Conservation (phyloP, 352 stramenopile species). For the Globisporangium uncinulatum region DNA sequence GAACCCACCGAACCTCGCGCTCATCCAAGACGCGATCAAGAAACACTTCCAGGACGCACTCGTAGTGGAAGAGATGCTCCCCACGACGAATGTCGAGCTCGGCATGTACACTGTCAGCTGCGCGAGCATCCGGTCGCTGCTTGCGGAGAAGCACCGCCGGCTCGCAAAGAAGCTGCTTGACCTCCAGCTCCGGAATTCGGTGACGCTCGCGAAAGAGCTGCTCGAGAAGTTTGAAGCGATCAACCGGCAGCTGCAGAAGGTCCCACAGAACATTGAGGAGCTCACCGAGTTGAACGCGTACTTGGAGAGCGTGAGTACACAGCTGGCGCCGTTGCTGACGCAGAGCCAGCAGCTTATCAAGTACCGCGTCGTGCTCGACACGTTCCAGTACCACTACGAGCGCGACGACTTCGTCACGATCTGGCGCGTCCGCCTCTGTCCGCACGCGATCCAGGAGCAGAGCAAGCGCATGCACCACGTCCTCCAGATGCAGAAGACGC, state of each 20-base stretch:
- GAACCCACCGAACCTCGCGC: slow-evolving; percentile 57
- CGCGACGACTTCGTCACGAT: slow-evolving; percentile 87
- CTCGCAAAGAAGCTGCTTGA: slow-evolving; percentile 72
- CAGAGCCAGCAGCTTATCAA: slow-evolving; percentile 79
- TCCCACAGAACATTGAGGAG: slow-evolving; percentile 90
- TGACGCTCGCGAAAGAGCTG: slow-evolving; percentile 59
- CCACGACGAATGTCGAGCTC: slow-evolving; percentile 63
- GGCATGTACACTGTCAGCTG: slow-evolving; percentile 83
- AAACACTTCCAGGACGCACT: slow-evolving; percentile 61
- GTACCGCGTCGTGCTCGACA: slow-evolving; percentile 70
- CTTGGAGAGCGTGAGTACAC: slow-evolving; percentile 59
- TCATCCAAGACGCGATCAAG: slow-evolving; percentile 76
- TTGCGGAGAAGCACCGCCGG: slow-evolving; percentile 77
- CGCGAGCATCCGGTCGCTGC: slow-evolving; percentile 45
- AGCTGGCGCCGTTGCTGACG: slow-evolving; percentile 58
- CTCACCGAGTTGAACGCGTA: slow-evolving; percentile 86
- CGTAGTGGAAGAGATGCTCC: slow-evolving; percentile 51
- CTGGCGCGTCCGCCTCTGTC: slow-evolving; percentile 84
- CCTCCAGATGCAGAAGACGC: slow-evolving; percentile 74
- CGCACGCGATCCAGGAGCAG: slow-evolving; percentile 86
- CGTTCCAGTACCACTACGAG: slow-evolving; percentile 83
- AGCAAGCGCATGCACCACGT: slow-evolving; percentile 78
- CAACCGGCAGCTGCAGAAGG: slow-evolving; percentile 79
- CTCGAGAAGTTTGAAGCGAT: slow-evolving; percentile 81
- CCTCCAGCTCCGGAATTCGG: slow-evolving; percentile 74